Base-by-base conservation (phyloP, 495 filamentous ascomycete genomes). In the Barbatosphaeria neglecta region DNA sequence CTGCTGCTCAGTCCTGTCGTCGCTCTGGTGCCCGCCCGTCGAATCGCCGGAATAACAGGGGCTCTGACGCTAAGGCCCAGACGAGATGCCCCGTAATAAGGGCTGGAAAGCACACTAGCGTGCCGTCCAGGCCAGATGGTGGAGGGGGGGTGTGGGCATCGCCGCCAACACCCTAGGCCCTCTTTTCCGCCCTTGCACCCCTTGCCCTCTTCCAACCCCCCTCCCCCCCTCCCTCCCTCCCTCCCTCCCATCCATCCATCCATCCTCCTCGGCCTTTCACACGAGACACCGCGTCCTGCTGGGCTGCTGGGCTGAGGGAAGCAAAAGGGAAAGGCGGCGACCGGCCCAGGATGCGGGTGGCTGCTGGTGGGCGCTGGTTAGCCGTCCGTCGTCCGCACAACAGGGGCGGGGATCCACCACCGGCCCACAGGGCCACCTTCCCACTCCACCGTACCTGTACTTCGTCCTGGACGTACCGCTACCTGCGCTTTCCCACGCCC, bases 71-170 rank as follows among this genome's bases (percentile, higher is more conserved):
- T 41, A 41, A n/a, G 17, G 20, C 39, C 22, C 39, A 41, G 22
- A 41, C 39, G 22, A 23, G 39, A 22, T 41, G 18, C 39, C 39
- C 39, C 39, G 39, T 41, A 41, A 41, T 41, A n/a, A 24, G 39
- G 39, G 39, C 39, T 41, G 39, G 20, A 20, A 22, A 41, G 39
- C n/a, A 22, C 38, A 11, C 18, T 22, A 22, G 20, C 19, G 20
- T 24, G 39, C 39, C 31, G 31, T 35, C 31, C 31, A 5, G 16
- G 31, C 16, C 9, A 4, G 15, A 35, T 15, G 13, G 31, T n/a
- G 15, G n/a, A 35, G 31, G 15, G 31, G 31, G 31, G 31, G 31
- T 35, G 31, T 35, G 31, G 39, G 10, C 39, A 3, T 19, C 22
- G 20, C 22, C 39, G 39, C 20, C 39, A 4, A 22, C 19, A 20